Evolutionary conservation across 495 filamentous ascomycete genomes (phyloP).

Genomic region (Coniosporium apollinis): DNA sequence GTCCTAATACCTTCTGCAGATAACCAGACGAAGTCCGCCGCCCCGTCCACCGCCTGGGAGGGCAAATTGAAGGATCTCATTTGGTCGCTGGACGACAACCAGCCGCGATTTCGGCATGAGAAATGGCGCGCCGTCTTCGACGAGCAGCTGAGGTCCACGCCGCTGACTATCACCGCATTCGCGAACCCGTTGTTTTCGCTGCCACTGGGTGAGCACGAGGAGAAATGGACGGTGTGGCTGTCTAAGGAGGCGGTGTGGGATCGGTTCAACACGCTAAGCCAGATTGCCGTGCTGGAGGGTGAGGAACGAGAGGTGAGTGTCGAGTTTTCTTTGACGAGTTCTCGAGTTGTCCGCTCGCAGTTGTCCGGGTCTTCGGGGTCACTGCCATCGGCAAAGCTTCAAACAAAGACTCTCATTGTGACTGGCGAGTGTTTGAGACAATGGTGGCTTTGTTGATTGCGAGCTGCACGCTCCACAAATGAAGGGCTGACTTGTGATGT

Average conservation of each 20-base stretch:
- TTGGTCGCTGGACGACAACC: constrained; percentile 13
- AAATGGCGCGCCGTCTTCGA: constrained; percentile 16
- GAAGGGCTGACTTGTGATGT: no score
- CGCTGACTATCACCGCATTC: constrained; percentile 6
- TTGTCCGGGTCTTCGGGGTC: no score
- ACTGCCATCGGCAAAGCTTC: no score
- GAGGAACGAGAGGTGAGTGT: constrained; percentile 29
- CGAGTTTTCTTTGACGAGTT: no score
- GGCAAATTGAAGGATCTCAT: constrained; percentile 9
- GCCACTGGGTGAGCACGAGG: constrained; percentile 9
- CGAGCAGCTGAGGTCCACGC: constrained; percentile 11
- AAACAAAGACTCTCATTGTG: no score
- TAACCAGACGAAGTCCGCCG: constrained; percentile 8
- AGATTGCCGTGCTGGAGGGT: constrained; percentile 37
- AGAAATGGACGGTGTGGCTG: constrained; percentile 10
- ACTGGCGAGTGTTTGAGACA: no score
- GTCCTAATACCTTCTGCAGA: constrained; percentile 6
- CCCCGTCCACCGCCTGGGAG: constrained; percentile 9
- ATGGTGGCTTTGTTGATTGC: no score
- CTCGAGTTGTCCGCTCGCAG: no score
- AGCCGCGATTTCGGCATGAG: constrained; percentile 36
- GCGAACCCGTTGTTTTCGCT: constrained; percentile 12
- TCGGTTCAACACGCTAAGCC: constrained; percentile 40
- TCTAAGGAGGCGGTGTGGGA: constrained; percentile 36
- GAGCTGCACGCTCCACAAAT: no score